A percentile compares a stretch with the other conserved stretches of the same genome.
Conservation (phyloP, 2,329 filamentous ascomycete genomes). For the Aspergillus ochraceus region DNA sequence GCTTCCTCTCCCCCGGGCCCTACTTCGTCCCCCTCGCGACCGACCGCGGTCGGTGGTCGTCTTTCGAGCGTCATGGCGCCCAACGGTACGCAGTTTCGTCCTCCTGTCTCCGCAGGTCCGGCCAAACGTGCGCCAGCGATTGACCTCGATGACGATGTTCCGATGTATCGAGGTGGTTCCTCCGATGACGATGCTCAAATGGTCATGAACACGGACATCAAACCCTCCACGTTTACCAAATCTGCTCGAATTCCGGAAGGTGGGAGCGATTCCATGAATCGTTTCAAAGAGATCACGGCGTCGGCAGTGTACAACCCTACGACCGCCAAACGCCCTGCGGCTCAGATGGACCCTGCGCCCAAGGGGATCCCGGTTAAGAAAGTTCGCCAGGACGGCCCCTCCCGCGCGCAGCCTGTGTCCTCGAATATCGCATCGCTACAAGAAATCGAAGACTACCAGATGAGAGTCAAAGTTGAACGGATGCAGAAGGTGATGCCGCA, state of each 20-base stretch:
- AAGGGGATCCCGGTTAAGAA: conserved; percentile 41
- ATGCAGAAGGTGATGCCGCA: conserved; percentile 52
- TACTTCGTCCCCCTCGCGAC: conserved; percentile 42
- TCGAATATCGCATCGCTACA: conserved; percentile 46
- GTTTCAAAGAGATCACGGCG: conserved; percentile 47
- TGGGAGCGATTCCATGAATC: conserved; percentile 27
- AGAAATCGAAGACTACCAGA: conserved; percentile 52
- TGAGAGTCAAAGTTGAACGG: conserved; percentile 53
- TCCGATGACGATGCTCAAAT: conserved; percentile 59
- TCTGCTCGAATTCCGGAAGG: conserved; percentile 39
- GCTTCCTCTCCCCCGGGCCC: conserved; percentile 78
- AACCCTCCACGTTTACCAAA: conserved; percentile 57
- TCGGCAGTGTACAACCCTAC: conserved; percentile 45
- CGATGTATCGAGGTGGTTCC: conserved; percentile 61
- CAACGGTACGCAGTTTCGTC: conserved; percentile 69
- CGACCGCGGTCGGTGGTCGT: conserved; percentile 39
- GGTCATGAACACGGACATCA: conserved; percentile 57
- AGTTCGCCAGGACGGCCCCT: conserved; percentile 42
- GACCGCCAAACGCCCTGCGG: conserved; percentile 40
- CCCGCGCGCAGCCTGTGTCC: conserved; percentile 48
- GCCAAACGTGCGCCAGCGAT: conserved; percentile 41
- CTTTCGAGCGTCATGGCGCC: conserved; percentile 70
- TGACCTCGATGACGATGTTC: conserved; percentile 56
- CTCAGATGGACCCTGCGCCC: conserved; percentile 45
- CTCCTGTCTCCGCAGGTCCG: conserved; percentile 46